phyloP scores from a whole-genome alignment of 176 grass and related monocot genomes.

The Luzula sylvatica region DNA sequence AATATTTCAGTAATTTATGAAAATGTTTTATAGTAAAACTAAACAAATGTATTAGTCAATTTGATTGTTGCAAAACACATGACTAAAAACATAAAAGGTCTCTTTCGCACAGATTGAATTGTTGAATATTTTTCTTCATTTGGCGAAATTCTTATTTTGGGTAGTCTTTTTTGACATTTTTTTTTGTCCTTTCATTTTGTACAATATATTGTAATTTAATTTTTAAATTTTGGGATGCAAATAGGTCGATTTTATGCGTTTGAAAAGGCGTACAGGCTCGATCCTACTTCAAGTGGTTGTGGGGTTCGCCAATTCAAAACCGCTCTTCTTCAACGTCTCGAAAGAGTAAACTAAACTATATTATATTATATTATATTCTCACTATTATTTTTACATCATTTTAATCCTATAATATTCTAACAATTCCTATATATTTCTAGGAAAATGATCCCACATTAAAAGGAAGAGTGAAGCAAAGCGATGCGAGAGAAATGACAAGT shows the following conservation, averaged over 20 bases:
- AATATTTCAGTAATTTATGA: no score
- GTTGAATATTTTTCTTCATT: no score
- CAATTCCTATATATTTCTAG: constrained; percentile 16
- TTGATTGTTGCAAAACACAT: no score
- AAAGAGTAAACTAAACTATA: constrained; percentile 33
- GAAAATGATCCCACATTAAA: constrained; percentile 91
- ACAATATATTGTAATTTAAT: neutral
- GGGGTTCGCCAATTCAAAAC: constrained; percentile 89
- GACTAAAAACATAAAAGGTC: no score
- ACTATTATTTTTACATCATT: no score
- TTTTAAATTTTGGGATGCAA: neutral
- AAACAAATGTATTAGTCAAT: no score
- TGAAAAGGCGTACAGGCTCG: constrained; percentile 78
- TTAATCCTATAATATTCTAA: neutral
- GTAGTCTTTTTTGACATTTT: no score
- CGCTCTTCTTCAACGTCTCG: constrained; percentile 62
- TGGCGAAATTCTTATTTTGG: no score
- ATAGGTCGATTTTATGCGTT: constrained; percentile 83
- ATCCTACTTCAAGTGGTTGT: constrained; percentile 66
- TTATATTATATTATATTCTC: neutral
- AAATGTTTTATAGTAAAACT: no score
- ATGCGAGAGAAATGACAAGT: constrained; percentile 75
- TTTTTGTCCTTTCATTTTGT: neutral
- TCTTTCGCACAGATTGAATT: no score
- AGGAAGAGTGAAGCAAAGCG: constrained; percentile 85